These are phyloP conservation scores for Aspergillus thermomutatus DNA, from an alignment of 2,329 filamentous ascomycete species.

Conservation along the genomic window DNA sequence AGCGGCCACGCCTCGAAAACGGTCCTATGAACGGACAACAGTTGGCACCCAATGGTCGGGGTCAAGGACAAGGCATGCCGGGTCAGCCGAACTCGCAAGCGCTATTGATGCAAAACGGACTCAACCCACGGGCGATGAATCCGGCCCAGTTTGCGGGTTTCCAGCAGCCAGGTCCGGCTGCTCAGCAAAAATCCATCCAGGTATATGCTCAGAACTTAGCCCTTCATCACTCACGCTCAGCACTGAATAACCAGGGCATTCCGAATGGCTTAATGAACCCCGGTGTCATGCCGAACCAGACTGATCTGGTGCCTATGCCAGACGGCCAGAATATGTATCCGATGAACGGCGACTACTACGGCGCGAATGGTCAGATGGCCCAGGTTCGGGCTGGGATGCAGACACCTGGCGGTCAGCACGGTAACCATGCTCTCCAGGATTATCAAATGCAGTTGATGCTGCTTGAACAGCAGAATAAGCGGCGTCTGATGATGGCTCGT, in stretches of 20 bases:
- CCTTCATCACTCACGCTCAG: conserved; percentile 72
- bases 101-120: conserved; percentile 59
- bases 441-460: conserved; percentile 70
- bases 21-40: conserved; percentile 70
- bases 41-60: conserved; percentile 71
- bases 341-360: conserved; percentile 56
- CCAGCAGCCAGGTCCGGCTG: conserved; percentile 52
- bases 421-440: conserved; percentile 64
- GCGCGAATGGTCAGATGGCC: conserved; percentile 54
- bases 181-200: conserved; percentile 80
- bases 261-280: conserved; percentile 66
- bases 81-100: conserved; percentile 60
- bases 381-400: conserved; percentile 37
- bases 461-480: conserved; percentile 67
- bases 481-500: conserved; percentile 62
- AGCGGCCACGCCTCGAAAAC: conserved; percentile 78
- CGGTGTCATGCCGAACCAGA: conserved; percentile 67
- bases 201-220: conserved; percentile 82
- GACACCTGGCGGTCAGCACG: conserved; percentile 40
- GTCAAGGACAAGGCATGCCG: conserved; percentile 68
- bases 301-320: conserved; percentile 76
- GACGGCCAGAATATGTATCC: conserved; percentile 52
- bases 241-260: conserved; percentile 76
- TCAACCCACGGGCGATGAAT: conserved; percentile 71
- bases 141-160: conserved; percentile 70